Evolutionary conservation across 1,284 basidiomycete species (phyloP).

Genomic region (Apiotrichum brassicae): DNA sequence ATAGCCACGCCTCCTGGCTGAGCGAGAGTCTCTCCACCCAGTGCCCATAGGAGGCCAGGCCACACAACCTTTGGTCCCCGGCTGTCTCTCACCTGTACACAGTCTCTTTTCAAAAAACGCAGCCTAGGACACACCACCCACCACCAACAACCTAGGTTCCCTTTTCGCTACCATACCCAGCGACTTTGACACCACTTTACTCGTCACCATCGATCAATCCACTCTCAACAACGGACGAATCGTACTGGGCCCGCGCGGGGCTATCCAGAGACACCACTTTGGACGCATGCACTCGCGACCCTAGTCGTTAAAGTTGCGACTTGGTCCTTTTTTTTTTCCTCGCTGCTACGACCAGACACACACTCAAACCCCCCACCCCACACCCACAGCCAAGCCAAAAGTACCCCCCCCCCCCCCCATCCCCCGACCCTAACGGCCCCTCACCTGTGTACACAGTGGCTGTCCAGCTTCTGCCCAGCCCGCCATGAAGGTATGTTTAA

Average conservation of each 20-base stretch:
- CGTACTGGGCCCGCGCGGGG: constrained; percentile 7
- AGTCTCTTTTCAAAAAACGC: too few species aligned
- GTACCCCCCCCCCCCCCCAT: background rate
- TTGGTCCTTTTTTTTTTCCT: too few species aligned
- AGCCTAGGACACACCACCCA: background rate
- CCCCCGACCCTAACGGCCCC: background rate
- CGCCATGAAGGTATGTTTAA: constrained; percentile 42
- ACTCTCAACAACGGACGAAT: constrained; percentile 8
- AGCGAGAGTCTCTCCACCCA: too few species aligned
- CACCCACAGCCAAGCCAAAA: too few species aligned
- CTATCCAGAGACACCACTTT: constrained; percentile 29
- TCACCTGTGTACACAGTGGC: constrained; percentile 2
- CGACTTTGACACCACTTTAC: constrained; percentile 8
- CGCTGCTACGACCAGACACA: too few species aligned
- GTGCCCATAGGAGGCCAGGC: too few species aligned
- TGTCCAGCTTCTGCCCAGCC: background rate
- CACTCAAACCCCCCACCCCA: too few species aligned
- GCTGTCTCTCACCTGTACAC: too few species aligned
- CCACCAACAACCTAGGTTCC: background rate
- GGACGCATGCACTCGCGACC: background rate
- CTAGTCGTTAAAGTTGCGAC: too few species aligned
- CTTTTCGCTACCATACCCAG: constrained; percentile 11
- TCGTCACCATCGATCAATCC: constrained; percentile 32
- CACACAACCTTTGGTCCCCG: too few species aligned
- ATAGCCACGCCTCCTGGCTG: too few species aligned